Evolutionary conservation across 768 basidiomycete species (phyloP).

Genomic region (Cubamyces lactineus): DNA sequence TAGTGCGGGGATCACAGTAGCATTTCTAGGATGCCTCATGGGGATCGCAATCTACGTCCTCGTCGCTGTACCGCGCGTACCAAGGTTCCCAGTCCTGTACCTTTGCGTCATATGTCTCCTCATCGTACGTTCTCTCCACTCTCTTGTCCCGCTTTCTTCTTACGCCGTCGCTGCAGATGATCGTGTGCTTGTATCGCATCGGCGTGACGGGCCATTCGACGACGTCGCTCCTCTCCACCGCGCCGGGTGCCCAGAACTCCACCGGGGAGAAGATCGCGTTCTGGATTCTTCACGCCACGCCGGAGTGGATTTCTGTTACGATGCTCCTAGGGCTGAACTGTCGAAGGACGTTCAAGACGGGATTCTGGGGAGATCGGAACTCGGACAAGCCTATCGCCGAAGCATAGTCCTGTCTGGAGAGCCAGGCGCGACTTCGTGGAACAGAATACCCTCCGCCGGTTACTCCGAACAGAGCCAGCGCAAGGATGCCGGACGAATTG

Average conservation of each 20-base stretch:
- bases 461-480: too few species aligned
- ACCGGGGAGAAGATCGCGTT: slow-evolving; percentile 15
- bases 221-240: slow-evolving; percentile 16
- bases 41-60: slow-evolving; percentile 5
- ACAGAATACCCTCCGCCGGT: too few species aligned
- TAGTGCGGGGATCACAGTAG: slow-evolving; percentile 4
- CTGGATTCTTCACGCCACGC: slow-evolving; percentile 24
- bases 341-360: slow-evolving; percentile 20
- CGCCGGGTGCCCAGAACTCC: slow-evolving; percentile 21
- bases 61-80: slow-evolving; percentile 16
- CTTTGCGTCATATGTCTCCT: slow-evolving; percentile 3
- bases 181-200: slow-evolving; percentile 19
- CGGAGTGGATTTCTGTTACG: slow-evolving; percentile 20
- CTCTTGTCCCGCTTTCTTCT: not conserved
- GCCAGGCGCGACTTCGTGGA: too few species aligned
- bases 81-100: not conserved
- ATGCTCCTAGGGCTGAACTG: slow-evolving; percentile 17
- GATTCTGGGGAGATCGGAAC: slow-evolving; percentile 14
- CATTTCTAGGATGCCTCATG: not conserved
- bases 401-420: too few species aligned
- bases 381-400: not conserved
- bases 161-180: not conserved
- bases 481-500: too few species aligned
- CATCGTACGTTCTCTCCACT: not conserved
- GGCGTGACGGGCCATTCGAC: slow-evolving; percentile 18